Conservation (phyloP, 116 monocot species). For the Cymodocea nodosa region DNA sequence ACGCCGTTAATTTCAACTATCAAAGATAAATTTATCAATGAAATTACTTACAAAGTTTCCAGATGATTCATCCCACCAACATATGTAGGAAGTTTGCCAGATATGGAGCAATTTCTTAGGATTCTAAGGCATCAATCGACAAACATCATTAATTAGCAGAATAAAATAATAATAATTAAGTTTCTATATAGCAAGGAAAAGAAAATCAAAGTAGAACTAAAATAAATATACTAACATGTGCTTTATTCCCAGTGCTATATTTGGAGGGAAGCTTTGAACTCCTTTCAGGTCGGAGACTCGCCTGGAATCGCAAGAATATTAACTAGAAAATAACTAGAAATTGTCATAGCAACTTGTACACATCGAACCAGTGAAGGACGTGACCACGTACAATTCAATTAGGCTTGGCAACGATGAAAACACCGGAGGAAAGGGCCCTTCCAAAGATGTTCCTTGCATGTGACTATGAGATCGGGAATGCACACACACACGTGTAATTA, state of each 20-base stretch:
- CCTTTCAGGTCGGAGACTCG: constrained; percentile 15
- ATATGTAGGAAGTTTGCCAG: constrained; percentile 38
- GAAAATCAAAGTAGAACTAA: background rate
- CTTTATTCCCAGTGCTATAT: background rate
- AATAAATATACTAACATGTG: constrained; percentile 2
- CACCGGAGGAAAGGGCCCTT: constrained; percentile 9
- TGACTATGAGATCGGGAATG: no score
- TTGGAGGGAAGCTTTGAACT: constrained; percentile 16
- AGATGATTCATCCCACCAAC: constrained; percentile 28
- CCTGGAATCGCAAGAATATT: constrained; percentile 7
- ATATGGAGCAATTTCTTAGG: constrained; percentile 53
- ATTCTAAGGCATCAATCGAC: constrained; percentile 11
- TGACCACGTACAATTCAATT: constrained; percentile 8
- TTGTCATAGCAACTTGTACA: no score
- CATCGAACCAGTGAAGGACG: background rate
- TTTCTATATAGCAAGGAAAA: background rate
- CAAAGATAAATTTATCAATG: no score
- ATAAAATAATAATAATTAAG: background rate
- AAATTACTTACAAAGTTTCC: constrained; percentile 20
- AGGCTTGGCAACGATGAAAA: constrained; percentile 5
- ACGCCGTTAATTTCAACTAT: no score
- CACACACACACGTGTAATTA: no score
- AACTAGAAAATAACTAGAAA: background rate
- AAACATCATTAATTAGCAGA: background rate
- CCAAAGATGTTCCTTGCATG: constrained; percentile 16